Conservation (phyloP, 192 early-diverging fungal species). For the Entomortierella beljakovae region DNA sequence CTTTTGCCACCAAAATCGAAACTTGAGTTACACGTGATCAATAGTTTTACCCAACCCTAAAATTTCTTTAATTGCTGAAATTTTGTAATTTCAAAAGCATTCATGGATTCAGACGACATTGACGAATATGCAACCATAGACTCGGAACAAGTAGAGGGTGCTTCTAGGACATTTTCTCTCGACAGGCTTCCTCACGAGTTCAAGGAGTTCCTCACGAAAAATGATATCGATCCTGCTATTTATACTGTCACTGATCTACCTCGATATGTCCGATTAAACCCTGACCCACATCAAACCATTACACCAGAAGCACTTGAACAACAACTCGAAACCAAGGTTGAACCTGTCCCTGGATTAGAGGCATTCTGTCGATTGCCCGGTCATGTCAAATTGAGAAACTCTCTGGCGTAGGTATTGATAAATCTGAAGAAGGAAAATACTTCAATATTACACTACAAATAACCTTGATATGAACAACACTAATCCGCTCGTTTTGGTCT, state of each 20-base stretch:
- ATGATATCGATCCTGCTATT: conserved; percentile 73
- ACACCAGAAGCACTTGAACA: conserved; percentile 54
- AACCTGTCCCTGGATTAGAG: conserved; percentile 61
- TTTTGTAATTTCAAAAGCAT: not conserved
- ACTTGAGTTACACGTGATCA: no score
- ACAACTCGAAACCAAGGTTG: conserved; percentile 63
- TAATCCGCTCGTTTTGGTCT: no score
- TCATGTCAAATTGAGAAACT: conserved; percentile 61
- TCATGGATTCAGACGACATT: conserved; percentile 14
- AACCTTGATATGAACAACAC: not conserved
- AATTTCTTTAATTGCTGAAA: no score
- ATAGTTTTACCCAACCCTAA: no score
- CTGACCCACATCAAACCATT: conserved; percentile 43
- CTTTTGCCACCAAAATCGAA: no score
- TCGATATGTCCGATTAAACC: conserved; percentile 81
- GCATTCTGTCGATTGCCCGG: conserved; percentile 69
- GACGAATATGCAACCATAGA: conserved; percentile 1
- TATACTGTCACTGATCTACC: conserved; percentile 73
- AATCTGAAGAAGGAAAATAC: not conserved
- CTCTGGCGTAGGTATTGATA: conserved; percentile 55
- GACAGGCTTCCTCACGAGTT: conserved; percentile 71
- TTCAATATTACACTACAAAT: not conserved
- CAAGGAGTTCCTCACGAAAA: conserved; percentile 73
- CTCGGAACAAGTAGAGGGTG: not conserved
- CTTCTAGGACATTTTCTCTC: conserved; percentile 32